phyloP scores from a whole-genome alignment of 768 basidiomycete species.

The Podaxis carcinomalis region DNA sequence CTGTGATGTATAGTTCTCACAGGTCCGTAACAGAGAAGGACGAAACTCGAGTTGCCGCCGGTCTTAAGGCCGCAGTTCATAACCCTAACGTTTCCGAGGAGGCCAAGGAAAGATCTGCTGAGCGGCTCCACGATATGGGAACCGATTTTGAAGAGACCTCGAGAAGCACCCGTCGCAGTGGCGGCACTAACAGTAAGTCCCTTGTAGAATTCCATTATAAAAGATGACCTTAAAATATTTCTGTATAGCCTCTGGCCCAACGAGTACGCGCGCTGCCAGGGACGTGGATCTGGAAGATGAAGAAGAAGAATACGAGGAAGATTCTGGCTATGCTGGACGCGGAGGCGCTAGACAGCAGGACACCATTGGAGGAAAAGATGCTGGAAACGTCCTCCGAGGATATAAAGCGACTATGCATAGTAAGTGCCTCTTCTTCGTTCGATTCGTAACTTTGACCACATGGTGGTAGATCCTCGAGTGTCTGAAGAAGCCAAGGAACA shows the following conservation, averaged over 20 bases:
- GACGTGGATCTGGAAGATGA: not conserved
- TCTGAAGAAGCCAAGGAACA: conserved; percentile 17
- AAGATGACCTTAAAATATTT: not conserved
- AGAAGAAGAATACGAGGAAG: conserved; percentile 4
- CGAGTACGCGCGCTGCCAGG: not conserved
- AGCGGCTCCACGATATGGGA: conserved; percentile 37
- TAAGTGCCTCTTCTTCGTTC: conserved; percentile 8
- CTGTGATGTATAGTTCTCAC: too few species aligned
- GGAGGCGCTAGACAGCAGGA: not conserved
- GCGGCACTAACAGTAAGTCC: not conserved
- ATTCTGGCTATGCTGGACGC: not conserved
- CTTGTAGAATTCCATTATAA: not conserved
- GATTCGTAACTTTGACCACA: not conserved
- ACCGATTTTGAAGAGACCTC: conserved; percentile 4
- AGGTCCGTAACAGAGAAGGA: conserved; percentile 10
- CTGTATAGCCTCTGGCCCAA: not conserved
- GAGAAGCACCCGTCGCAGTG: not conserved
- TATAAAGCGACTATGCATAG: conserved; percentile 27
- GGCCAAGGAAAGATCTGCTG: conserved; percentile 45
- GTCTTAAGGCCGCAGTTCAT: conserved; percentile 53
- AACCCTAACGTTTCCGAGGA: conserved; percentile 56
- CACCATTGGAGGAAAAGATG: conserved; percentile 7
- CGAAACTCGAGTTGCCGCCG: conserved; percentile 30
- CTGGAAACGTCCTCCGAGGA: conserved; percentile 21
- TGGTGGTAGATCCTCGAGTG: conserved; percentile 13